phyloP scores from a whole-genome alignment of 73 alveolate species.

The Paramecium primaurelia region DNA sequence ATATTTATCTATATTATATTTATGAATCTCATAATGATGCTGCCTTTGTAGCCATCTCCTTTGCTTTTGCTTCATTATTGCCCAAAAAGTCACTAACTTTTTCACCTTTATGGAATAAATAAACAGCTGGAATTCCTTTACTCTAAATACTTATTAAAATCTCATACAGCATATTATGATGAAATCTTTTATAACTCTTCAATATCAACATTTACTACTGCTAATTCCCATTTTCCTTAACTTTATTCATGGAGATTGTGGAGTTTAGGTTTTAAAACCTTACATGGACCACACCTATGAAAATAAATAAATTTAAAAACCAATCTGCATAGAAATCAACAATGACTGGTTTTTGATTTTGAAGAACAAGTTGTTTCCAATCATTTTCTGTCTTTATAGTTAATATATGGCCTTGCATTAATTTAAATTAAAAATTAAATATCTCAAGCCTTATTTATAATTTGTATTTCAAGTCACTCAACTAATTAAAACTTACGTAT shows the following conservation, averaged over 20 bases:
- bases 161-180: not conserved
- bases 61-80: not conserved
- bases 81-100: not conserved
- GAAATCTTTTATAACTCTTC: slow-evolving; percentile 38
- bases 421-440: not conserved
- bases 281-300: slow-evolving; percentile 70
- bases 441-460: not conserved
- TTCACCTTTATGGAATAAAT: not conserved
- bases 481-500: not conserved
- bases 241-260: not conserved
- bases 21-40: not conserved
- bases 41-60: not conserved
- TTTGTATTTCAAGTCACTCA: not conserved
- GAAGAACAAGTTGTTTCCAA: not conserved
- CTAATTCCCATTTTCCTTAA: slow-evolving; percentile 64
- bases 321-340: slow-evolving; percentile 78
- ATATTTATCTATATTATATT: not conserved
- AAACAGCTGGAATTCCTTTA: slow-evolving; percentile 1
- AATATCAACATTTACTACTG: slow-evolving; percentile 67
- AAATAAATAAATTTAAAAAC: not conserved
- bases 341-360: slow-evolving; percentile 64
- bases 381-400: not conserved
- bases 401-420: not conserved
- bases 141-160: not conserved
- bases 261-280: slow-evolving; percentile 63